A percentile compares a stretch with the other conserved stretches of the same genome.
phyloP scores from a whole-genome alignment of 2,329 filamentous ascomycete species.

The Fusarium phyllophilum region DNA sequence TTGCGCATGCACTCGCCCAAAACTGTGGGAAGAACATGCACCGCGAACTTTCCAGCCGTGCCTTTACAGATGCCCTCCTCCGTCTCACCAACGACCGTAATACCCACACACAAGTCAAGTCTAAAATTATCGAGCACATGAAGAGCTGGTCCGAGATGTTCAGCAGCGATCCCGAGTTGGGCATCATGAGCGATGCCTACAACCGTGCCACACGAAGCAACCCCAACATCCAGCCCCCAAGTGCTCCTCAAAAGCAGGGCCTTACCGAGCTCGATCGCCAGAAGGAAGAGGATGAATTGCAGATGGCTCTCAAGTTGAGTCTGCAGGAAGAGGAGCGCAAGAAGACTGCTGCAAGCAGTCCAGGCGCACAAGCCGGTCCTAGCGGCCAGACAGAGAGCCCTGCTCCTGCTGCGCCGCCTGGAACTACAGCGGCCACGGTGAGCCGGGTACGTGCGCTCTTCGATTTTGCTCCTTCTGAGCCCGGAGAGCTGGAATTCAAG shows the following conservation, averaged over 20 bases:
- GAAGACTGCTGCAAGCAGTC: conserved; percentile 55
- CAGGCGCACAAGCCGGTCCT: conserved; percentile 47
- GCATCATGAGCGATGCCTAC: conserved; percentile 97
- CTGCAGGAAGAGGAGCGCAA: conserved; percentile 85
- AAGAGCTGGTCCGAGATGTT: conserved; percentile 98
- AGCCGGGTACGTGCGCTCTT: conserved; percentile 93
- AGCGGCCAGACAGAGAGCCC: conserved; percentile 56
- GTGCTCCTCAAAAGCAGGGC: conserved; percentile 90
- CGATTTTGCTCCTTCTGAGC: conserved; percentile 93
- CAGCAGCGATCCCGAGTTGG: conserved; percentile 84
- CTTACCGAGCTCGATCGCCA: conserved; percentile 90
- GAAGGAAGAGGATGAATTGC: conserved; percentile 96
- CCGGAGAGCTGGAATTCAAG: conserved; percentile 93
- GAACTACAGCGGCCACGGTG: conserved; percentile 95
- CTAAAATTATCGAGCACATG: conserved; percentile 97
- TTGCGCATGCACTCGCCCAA: conserved; percentile 90
- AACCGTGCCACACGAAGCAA: conserved; percentile 85
- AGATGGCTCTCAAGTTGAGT: conserved; percentile 93
- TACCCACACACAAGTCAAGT: conserved; percentile 95
- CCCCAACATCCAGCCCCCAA: conserved; percentile 89
- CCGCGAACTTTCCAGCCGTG: conserved; percentile 87
- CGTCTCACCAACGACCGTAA: conserved; percentile 93
- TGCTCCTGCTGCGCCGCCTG: conserved; percentile 72
- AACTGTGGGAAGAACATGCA: conserved; percentile 91
- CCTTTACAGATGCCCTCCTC: conserved; percentile 92